phyloP scores from a whole-genome alignment of 2,329 filamentous ascomycete species.

The Diaporthe ilicicola region DNA sequence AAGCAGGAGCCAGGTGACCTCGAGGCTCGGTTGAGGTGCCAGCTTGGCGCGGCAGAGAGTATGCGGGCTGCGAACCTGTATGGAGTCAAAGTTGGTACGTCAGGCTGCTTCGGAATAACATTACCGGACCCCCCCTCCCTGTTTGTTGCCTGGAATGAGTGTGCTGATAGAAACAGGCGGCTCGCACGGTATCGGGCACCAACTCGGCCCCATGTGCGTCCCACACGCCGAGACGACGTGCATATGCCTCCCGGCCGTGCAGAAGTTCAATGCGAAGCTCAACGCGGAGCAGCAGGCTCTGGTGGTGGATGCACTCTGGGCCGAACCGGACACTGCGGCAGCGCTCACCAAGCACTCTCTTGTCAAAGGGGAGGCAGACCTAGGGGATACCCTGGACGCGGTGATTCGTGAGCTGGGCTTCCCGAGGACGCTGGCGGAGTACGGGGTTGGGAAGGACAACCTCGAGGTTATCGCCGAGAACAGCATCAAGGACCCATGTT shows the following conservation, averaged over 20 bases:
- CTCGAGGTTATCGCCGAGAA: constrained; percentile 54
- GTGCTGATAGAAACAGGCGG: constrained; percentile 3
- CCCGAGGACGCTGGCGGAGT: constrained; percentile 56
- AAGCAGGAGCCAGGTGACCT: constrained; percentile 45
- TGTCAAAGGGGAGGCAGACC: constrained; percentile 45
- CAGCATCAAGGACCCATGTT: constrained; percentile 55
- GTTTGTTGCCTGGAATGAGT: constrained; percentile 20
- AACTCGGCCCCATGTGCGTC: constrained; percentile 42
- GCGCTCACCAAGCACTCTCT: constrained; percentile 42
- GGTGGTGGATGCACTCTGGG: constrained; percentile 48
- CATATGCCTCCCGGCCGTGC: constrained; percentile 60
- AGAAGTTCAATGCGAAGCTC: constrained; percentile 55
- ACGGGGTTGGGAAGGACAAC: constrained; percentile 55
- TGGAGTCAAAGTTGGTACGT: constrained; percentile 44
- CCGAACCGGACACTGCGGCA: constrained; percentile 43
- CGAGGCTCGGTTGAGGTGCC: constrained; percentile 52
- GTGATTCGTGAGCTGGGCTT: constrained; percentile 58
- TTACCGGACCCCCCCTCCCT: background rate
- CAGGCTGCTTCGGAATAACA: background rate
- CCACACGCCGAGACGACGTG: constrained; percentile 60
- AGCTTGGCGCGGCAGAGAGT: constrained; percentile 56
- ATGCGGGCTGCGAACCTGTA: constrained; percentile 50
- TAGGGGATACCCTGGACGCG: constrained; percentile 57
- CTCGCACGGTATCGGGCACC: constrained; percentile 52
- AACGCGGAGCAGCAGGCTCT: constrained; percentile 49